Conservation (phyloP, 257 asterid species). For the Solanum okadae region DNA sequence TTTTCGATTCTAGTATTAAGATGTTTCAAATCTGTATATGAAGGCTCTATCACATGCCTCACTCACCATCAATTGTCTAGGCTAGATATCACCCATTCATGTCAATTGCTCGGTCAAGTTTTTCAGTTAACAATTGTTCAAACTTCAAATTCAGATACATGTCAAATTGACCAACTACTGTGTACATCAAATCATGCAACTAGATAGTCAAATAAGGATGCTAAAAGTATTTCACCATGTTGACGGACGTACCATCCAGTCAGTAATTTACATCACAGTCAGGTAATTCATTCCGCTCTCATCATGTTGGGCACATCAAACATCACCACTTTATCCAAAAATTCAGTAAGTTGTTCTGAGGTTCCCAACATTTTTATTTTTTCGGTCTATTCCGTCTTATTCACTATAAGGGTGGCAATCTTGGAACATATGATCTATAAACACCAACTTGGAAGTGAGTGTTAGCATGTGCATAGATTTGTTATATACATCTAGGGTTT, state of each 20-base stretch:
- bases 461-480: neutral
- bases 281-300: neutral
- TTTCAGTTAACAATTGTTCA: neutral
- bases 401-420: neutral
- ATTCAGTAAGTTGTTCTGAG: neutral
- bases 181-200: neutral
- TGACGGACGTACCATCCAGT: neutral
- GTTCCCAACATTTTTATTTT: neutral
- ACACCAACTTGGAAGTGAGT: neutral
- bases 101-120: neutral
- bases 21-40: too few relatives aligned
- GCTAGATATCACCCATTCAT: too few relatives aligned
- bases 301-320: neutral
- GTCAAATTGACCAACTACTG: neutral
- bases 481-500: neutral
- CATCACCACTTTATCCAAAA: neutral
- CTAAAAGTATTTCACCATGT: neutral
- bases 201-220: neutral
- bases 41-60: too few relatives aligned
- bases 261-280: neutral
- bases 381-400: neutral
- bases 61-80: too few relatives aligned
- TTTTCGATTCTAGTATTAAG: too few relatives aligned
- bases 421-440: neutral
- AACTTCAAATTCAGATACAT: neutral